Evolutionary conservation across 805 yeast species (phyloP).

Genomic region (Cyberlindnera japonica): DNA sequence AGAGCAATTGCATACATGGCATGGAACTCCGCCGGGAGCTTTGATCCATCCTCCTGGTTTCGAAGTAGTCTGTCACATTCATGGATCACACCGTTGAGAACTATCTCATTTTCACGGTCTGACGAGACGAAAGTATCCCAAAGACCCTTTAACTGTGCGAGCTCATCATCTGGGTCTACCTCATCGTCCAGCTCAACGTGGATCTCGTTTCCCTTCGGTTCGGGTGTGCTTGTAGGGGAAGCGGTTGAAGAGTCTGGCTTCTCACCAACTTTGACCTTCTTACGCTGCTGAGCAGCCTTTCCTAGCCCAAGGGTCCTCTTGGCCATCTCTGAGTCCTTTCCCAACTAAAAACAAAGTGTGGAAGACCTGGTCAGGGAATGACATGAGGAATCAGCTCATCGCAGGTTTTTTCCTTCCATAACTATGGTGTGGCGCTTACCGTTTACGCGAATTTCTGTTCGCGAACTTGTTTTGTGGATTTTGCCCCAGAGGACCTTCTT

Average conservation of each 20-base stretch:
- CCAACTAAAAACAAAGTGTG: background rate
- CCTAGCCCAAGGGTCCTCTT: constrained; percentile 69
- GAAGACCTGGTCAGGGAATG: background rate
- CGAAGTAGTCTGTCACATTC: constrained; percentile 83
- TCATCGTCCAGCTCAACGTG: constrained; percentile 68
- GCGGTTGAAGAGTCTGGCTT: background rate
- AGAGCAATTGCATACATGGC: constrained; percentile 71
- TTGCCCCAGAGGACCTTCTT: no score
- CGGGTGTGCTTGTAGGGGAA: no score
- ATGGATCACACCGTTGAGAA: constrained; percentile 82
- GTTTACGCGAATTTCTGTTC: background rate
- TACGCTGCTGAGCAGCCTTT: constrained; percentile 48
- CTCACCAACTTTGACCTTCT: constrained; percentile 32
- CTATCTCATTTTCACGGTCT: constrained; percentile 57
- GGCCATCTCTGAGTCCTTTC: constrained; percentile 43
- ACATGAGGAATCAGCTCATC: constrained; percentile 6
- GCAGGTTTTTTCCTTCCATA: background rate
- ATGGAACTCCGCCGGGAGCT: constrained; percentile 54
- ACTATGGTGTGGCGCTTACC: background rate
- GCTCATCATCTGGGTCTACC: constrained; percentile 71
- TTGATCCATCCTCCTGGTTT: constrained; percentile 26
- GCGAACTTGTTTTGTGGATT: background rate
- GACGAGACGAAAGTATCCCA: constrained; percentile 61
- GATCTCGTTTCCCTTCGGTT: constrained; percentile 38
- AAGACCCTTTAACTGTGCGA: constrained; percentile 70